Base-by-base conservation (phyloP, 345 rosid species). In the Bruguiera gymnorhiza region DNA sequence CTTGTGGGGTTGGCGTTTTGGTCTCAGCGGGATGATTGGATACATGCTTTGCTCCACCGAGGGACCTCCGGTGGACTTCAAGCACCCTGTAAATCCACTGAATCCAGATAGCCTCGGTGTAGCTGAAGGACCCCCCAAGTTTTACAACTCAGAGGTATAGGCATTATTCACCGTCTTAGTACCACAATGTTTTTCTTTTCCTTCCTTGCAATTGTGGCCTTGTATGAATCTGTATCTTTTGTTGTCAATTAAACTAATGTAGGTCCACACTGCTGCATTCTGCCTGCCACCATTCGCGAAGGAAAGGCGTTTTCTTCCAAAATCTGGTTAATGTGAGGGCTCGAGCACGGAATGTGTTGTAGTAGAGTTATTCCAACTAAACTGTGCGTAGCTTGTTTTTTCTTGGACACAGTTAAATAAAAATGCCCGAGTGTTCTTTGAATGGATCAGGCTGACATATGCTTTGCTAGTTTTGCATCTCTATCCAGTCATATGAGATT, bases 41-140 rank as follows among this genome's bases (percentile, higher is more conserved):
- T 74, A 65, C 69, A 70, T 46, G 68, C 70, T 71, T 24, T 67
- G 78, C 66, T 66, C 82, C 8, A 70, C 69, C 18, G 58, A 62
- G 72, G 76, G 78, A 18, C 75, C 75, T 13, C 48, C 39, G 29
- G 70, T 78, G 5, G 51, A 74, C 70, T 70, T 78, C 78, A 74
- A 48, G 27, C 70, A 72, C 34, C 75, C 75, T 10, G 10, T 65
- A 15, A 72, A 72, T 59, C 75, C 75, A 11, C 18, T 65, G 58
- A 46, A 65, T 43, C 75, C 70, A 3, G 58, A 56, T 52, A 43
- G 58, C 58, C 48, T 56, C 39, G 70, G 75, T 3, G 75, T 72
- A 6, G 75, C 75, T 19, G 66, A 65, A 65, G 64, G 69, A 9
- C 75, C 75, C 19, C 75, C 75, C 20, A 52, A 58, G 52, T 72